Percentiles rank a stretch among this genome's conserved stretches.
These are phyloP conservation scores for Colletotrichum sp. DNA, from an alignment of 2,329 filamentous ascomycete genomes.

Conservation along the genomic window DNA sequence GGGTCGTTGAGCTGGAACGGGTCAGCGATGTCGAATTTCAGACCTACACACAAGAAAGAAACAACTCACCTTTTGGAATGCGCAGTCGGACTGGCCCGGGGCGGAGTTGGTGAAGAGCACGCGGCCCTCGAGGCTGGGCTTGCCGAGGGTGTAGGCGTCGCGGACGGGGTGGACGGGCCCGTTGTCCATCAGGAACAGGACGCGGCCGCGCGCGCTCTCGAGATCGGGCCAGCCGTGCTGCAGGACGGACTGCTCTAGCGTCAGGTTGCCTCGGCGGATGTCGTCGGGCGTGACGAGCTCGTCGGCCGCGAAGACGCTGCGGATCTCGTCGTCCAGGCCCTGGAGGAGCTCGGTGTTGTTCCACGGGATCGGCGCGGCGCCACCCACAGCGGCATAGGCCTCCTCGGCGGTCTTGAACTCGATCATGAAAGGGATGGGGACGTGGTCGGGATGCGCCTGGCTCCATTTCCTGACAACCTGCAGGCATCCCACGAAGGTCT, in stretches of 20 bases:
- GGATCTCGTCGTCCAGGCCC: constrained; percentile 52
- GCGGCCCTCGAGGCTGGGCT: constrained; percentile 43
- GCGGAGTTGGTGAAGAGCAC: constrained; percentile 53
- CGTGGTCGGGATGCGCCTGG: constrained; percentile 43
- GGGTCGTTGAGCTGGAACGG: constrained; percentile 47
- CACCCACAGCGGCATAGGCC: constrained; percentile 27
- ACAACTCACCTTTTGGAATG: constrained; percentile 45
- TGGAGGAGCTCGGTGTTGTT: constrained; percentile 43
- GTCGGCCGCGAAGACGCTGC: constrained; percentile 40
- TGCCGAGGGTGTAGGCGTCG: constrained; percentile 39
- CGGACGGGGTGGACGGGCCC: constrained; percentile 42
- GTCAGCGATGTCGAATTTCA: too few species aligned
- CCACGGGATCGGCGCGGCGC: constrained; percentile 46
- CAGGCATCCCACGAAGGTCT: constrained; percentile 50
- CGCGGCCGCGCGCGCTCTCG: constrained; percentile 44
- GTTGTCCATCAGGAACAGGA: constrained; percentile 59
- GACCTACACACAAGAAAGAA: not conserved
- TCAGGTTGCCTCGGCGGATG: constrained; percentile 41
- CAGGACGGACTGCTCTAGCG: constrained; percentile 52
- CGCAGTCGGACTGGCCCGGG: constrained; percentile 49
- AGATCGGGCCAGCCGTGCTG: constrained; percentile 53
- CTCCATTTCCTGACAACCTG: constrained; percentile 48
- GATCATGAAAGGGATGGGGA: constrained; percentile 54
- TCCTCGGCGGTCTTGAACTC: constrained; percentile 48
- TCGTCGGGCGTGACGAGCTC: constrained; percentile 54